phyloP scores from a whole-genome alignment of 116 monocot species.

The Posidonia oceanica region DNA sequence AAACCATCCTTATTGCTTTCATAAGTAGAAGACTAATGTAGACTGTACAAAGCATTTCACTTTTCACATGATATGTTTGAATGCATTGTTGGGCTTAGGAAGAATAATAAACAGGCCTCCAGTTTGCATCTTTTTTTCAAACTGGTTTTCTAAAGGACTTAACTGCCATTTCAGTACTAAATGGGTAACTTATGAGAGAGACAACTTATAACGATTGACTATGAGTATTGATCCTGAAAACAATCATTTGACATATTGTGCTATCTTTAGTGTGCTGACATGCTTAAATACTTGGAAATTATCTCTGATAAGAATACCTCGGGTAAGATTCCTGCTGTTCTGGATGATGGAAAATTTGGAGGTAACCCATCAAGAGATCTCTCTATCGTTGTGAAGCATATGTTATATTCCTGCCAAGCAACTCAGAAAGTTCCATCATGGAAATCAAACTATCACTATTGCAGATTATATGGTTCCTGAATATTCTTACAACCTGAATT shows the following conservation, averaged over 20 bases:
- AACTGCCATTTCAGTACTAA: too few relatives aligned
- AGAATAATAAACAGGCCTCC: too few relatives aligned
- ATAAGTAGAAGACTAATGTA: neutral
- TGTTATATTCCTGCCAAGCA: constrained; percentile 76
- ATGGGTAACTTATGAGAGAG: too few relatives aligned
- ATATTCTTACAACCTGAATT: constrained; percentile 63
- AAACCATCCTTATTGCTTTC: neutral
- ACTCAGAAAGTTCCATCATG: neutral
- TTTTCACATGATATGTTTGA: too few relatives aligned
- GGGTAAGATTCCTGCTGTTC: constrained; percentile 63
- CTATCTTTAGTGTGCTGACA: too few relatives aligned
- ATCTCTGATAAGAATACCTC: constrained; percentile 38
- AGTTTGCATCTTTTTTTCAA: too few relatives aligned
- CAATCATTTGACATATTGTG: neutral
- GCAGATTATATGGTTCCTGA: neutral
- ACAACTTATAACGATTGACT: too few relatives aligned
- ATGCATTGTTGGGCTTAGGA: too few relatives aligned
- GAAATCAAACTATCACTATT: neutral
- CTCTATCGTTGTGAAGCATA: constrained; percentile 96
- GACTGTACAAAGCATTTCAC: neutral
- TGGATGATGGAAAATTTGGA: constrained; percentile 70
- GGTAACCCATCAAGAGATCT: constrained; percentile 34
- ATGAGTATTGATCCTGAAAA: neutral
- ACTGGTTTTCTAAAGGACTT: too few relatives aligned
- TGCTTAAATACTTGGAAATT: too few relatives aligned